phyloP scores from a whole-genome alignment of 495 filamentous ascomycete species.

The Hypoxylon intermedium region DNA sequence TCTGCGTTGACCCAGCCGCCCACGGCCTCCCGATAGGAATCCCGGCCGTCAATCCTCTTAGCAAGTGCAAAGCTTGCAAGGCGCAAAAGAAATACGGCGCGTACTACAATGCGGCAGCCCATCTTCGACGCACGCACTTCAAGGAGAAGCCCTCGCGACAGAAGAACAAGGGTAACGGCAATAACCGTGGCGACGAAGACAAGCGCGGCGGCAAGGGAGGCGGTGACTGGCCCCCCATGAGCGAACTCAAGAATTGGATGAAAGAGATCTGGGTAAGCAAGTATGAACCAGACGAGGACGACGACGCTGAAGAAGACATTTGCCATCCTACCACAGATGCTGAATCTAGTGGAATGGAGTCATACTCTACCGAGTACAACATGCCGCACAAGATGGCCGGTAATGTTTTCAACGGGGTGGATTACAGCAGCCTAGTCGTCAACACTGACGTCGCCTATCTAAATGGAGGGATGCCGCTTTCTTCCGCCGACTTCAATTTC shows the following conservation, averaged over 20 bases:
- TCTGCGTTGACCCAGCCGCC: slow-evolving; percentile 62
- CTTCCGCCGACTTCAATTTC: slow-evolving; percentile 49
- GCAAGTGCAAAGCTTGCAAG: slow-evolving; percentile 87
- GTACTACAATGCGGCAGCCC: slow-evolving; percentile 96
- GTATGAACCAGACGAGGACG: slow-evolving; percentile 41
- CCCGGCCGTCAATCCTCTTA: slow-evolving; percentile 67
- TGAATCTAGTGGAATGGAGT: slow-evolving; percentile 19
- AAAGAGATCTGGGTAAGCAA: slow-evolving; percentile 63
- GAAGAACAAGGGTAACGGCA: slow-evolving; percentile 46
- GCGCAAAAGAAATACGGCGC: slow-evolving; percentile 81
- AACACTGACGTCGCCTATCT: slow-evolving; percentile 39
- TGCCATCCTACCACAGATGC: slow-evolving; percentile 18
- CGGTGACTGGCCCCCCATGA: slow-evolving; percentile 83
- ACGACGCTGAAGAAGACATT: slow-evolving; percentile 47
- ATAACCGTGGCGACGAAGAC: slow-evolving; percentile 51
- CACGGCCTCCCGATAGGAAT: slow-evolving; percentile 48
- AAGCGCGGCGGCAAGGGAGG: slow-evolving; percentile 83
- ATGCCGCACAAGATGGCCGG: slow-evolving; percentile 26
- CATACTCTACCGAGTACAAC: slow-evolving; percentile 36
- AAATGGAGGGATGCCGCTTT: slow-evolving; percentile 46
- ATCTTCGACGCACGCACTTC: slow-evolving; percentile 90
- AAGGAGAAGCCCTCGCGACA: slow-evolving; percentile 54
- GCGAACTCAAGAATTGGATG: slow-evolving; percentile 83
- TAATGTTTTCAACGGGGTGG: slow-evolving; percentile 39
- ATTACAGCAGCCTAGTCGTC: slow-evolving; percentile 35